A percentile compares a stretch with the other conserved stretches of the same genome.
These are phyloP conservation scores for Trifolium subterraneum DNA, from an alignment of 306 rosid species.

Conservation along the genomic window DNA sequence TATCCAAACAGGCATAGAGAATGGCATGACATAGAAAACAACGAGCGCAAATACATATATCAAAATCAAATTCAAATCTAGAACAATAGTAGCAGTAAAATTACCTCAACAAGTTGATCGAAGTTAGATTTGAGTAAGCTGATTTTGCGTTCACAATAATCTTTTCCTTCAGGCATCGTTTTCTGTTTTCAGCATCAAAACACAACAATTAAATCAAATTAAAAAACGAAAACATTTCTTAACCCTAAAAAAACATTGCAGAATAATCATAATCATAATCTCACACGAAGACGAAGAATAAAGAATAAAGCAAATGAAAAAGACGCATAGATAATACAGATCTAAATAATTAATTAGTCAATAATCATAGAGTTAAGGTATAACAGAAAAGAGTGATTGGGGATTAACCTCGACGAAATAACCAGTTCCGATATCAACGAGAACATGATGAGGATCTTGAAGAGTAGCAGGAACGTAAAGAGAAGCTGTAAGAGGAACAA, in stretches of 20 bases:
- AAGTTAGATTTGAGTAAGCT: conserved; percentile 84
- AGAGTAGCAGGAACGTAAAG: conserved; percentile 93
- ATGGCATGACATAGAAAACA: not conserved
- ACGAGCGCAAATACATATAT: not conserved
- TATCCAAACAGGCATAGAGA: too few relatives aligned
- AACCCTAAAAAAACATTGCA: not conserved
- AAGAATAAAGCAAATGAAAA: not conserved
- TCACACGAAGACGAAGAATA: too few relatives aligned
- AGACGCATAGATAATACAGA: not conserved
- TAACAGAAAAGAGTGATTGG: too few relatives aligned
- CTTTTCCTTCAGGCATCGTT: conserved; percentile 83
- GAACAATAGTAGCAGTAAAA: not conserved
- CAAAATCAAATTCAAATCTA: not conserved
- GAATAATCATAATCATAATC: not conserved
- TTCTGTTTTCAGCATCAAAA: conserved; percentile 51
- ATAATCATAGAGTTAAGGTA: too few relatives aligned
- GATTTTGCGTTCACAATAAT: conserved; percentile 91
- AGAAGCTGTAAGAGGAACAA: conserved; percentile 95
- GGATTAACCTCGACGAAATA: conserved; percentile 80
- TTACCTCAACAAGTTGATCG: conserved; percentile 92
- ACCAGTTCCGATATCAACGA: conserved; percentile 94
- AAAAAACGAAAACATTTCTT: not conserved
- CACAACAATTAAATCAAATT: not conserved
- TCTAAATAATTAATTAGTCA: not conserved
- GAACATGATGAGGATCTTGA: conserved; percentile 65